Base-by-base conservation (phyloP, 2,329 filamentous ascomycete species). In the Aspergillus carbonarius region DNA sequence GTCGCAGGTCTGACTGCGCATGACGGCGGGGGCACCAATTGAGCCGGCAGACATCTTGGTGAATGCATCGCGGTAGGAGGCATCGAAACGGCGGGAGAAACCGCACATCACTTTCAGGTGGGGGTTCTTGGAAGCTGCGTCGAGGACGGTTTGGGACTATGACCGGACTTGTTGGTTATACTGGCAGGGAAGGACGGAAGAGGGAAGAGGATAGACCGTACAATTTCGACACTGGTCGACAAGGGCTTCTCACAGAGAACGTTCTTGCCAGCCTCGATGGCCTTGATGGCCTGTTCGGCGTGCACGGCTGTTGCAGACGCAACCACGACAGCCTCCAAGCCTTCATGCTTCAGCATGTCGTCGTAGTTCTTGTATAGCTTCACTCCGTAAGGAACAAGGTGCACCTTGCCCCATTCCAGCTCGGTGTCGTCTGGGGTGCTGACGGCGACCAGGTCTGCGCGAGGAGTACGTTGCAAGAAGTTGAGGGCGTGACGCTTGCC, bases 1-100 rank as follows among this genome's bases (percentile, higher is more conserved):
- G 74, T 90, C 86, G 73, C 85, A 88, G 0, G 86, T 89, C 72
- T 89, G 87, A 47, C 81, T 84, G 63, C 86, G 84, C 65, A 89
- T 78, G 44, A 89, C 78, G 8, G 82, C 80, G 1, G 85, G 83
- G 0, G 80, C 77, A 5, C 87, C 87, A 62, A 89, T 88, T 34
- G 78, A 66, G 13, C 86, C 86, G 0, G 72, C 65, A 18, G 79
- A 70, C 67, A 84, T 80, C 63, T 83, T 81, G 18, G 73, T 65
- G 68, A 78, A 80, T 18, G 86, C 87, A 52, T 86, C 81, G 57
- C 85, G 80, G 77, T 89, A 89, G 40, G 83, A 87, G 46, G 80
- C 76, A 66, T 90, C 88, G 76, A 90, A 90, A 57, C 85, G 83
- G 30, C 85, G 82, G 5, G 83, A 86, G 78, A 88, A 88, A 6